phyloP scores from a whole-genome alignment of 2,329 filamentous ascomycete species.

The Madurella mycetomatis region DNA sequence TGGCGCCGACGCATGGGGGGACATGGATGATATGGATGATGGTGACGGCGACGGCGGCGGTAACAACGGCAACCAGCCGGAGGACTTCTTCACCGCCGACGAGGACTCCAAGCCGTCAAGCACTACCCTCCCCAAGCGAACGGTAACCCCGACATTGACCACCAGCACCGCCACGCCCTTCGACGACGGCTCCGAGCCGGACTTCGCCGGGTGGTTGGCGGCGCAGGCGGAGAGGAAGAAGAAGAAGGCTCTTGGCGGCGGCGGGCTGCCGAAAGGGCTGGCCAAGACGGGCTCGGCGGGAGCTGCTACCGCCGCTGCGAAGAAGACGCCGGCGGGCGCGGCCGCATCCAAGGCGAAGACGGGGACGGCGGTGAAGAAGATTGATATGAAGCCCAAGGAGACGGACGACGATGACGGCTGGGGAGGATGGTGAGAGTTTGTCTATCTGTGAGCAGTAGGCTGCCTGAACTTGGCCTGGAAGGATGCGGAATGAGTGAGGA shows the following conservation, averaged over 20 bases:
- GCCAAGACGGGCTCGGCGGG: slow-evolving; percentile 48
- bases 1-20: slow-evolving; percentile 72
- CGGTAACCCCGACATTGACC: slow-evolving; percentile 2
- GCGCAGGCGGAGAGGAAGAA: slow-evolving; percentile 75
- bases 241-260: background rate
- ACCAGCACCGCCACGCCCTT: slow-evolving; percentile 47
- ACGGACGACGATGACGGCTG: slow-evolving; percentile 57
- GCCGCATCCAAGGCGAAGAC: slow-evolving; percentile 24
- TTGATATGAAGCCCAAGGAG: slow-evolving; percentile 63
- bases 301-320: slow-evolving; percentile 25
- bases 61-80: slow-evolving; percentile 31
- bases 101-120: background rate
- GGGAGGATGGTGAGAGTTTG: slow-evolving; percentile 56
- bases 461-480: too few species aligned
- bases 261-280: slow-evolving; percentile 75
- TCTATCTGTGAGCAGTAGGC: background rate
- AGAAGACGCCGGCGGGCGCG: slow-evolving; percentile 32
- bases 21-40: slow-evolving; percentile 52
- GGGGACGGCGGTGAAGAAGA: slow-evolving; percentile 34
- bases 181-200: slow-evolving; percentile 82
- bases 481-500: too few species aligned
- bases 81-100: slow-evolving; percentile 3
- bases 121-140: background rate
- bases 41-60: slow-evolving; percentile 38
- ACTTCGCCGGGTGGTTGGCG: slow-evolving; percentile 92